Conservation (phyloP, 345 rosid species). For the Psidium guajava region DNA sequence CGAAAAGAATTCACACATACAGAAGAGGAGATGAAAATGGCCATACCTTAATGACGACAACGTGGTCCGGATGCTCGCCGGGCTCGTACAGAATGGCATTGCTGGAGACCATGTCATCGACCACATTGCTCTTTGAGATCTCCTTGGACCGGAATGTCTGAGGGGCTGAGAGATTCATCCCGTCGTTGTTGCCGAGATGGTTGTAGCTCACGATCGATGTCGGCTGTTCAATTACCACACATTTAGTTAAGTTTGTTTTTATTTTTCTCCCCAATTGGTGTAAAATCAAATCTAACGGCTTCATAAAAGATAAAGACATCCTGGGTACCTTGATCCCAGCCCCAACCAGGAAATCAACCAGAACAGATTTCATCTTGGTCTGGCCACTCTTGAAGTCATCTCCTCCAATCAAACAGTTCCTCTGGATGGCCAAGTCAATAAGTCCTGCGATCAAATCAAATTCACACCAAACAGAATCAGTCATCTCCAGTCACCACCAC, state of each 20-base stretch:
- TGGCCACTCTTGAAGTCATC: slow-evolving; percentile 99
- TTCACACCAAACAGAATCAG: background rate
- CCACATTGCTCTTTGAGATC: slow-evolving; percentile 95
- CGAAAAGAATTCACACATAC: background rate
- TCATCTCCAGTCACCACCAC: background rate
- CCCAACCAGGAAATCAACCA: slow-evolving; percentile 93
- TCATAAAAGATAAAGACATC: background rate
- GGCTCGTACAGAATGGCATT: slow-evolving; percentile 79
- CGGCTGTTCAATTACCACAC: slow-evolving; percentile 33
- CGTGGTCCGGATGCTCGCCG: slow-evolving; percentile 98
- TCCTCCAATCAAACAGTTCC: slow-evolving; percentile 86
- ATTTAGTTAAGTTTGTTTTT: background rate
- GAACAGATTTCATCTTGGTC: slow-evolving; percentile 94
- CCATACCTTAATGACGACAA: slow-evolving; percentile 91
- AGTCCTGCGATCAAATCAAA: slow-evolving; percentile 36
- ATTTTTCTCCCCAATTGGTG: background rate
- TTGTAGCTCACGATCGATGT: slow-evolving; percentile 97
- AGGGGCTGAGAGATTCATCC: slow-evolving; percentile 97
- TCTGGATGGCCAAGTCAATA: slow-evolving; percentile 77
- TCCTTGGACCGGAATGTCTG: slow-evolving; percentile 95
- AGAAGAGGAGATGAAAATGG: background rate
- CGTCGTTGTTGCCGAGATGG: slow-evolving; percentile 93
- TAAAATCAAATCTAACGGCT: background rate
- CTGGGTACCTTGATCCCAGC: slow-evolving; percentile 83
- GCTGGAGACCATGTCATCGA: slow-evolving; percentile 97